A percentile compares a stretch with the other conserved stretches of the same genome.
phyloP scores from a whole-genome alignment of 2,329 filamentous ascomycete species.

The Colletotrichum chlorophyti region DNA sequence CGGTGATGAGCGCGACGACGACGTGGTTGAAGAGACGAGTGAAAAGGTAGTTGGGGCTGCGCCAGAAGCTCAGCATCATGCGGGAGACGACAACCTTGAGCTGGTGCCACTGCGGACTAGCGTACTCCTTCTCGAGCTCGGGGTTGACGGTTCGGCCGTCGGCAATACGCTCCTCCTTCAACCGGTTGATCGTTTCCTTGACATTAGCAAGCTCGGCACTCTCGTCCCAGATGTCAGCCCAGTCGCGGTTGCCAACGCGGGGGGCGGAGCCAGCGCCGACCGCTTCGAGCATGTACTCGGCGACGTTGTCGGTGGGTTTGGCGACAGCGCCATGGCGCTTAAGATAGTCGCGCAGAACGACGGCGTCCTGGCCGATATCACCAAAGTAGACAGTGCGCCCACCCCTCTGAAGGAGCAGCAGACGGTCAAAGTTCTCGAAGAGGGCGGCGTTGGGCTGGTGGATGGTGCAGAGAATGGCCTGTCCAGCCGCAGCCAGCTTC shows the following conservation, averaged over 20 bases:
- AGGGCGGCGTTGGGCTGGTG: constrained; percentile 88
- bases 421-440: constrained; percentile 87
- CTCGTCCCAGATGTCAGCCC: constrained; percentile 80
- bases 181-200: constrained; percentile 70
- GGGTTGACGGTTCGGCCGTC: constrained; percentile 51
- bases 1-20: constrained; percentile 78
- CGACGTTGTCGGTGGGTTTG: constrained; percentile 62
- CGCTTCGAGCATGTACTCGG: constrained; percentile 86
- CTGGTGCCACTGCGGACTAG: constrained; percentile 81
- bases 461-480: constrained; percentile 90
- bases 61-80: constrained; percentile 82
- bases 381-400: constrained; percentile 88
- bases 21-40: constrained; percentile 87
- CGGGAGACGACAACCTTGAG: constrained; percentile 76
- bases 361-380: constrained; percentile 79
- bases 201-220: constrained; percentile 72
- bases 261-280: constrained; percentile 78
- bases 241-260: constrained; percentile 77
- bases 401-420: constrained; percentile 79
- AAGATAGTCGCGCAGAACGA: constrained; percentile 71
- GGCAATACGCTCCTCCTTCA: constrained; percentile 66
- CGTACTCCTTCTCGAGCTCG: constrained; percentile 76
- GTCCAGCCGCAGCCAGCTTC: constrained; percentile 79
- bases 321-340: constrained; percentile 66
- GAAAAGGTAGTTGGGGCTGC: constrained; percentile 87